Evolutionary conservation across 2,329 filamentous ascomycete genomes (phyloP).

Genomic region (Fusarium domesticum): DNA sequence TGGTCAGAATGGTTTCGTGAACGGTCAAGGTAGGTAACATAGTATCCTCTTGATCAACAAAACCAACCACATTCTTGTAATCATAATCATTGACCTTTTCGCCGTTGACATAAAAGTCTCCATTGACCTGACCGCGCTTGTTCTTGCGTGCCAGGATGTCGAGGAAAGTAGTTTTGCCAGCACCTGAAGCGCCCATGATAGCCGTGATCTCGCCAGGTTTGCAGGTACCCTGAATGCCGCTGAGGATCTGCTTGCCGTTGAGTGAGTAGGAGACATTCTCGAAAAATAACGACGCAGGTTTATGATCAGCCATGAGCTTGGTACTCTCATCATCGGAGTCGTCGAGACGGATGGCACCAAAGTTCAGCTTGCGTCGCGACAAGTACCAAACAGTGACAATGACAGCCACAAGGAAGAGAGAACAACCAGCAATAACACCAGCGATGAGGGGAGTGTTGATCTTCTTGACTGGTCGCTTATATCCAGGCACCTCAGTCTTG

Average conservation of each 20-base stretch:
- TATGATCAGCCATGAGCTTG: slow-evolving; percentile 88
- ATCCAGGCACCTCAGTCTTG: slow-evolving; percentile 88
- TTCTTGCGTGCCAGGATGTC: slow-evolving; percentile 97
- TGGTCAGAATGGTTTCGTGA: slow-evolving; percentile 95
- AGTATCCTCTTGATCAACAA: slow-evolving; percentile 97
- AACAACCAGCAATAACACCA: slow-evolving; percentile 81
- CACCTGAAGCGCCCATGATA: slow-evolving; percentile 97
- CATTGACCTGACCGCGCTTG: slow-evolving; percentile 75
- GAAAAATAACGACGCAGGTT: slow-evolving; percentile 83
- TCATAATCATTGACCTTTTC: slow-evolving; percentile 81
- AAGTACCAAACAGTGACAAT: slow-evolving; percentile 86
- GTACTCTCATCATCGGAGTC: slow-evolving; percentile 85
- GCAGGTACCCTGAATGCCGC: slow-evolving; percentile 78
- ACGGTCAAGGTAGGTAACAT: slow-evolving; percentile 95
- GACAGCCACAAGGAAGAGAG: slow-evolving; percentile 83
- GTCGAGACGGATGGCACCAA: slow-evolving; percentile 76
- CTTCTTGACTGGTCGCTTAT: slow-evolving; percentile 80
- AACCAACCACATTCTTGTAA: slow-evolving; percentile 89
- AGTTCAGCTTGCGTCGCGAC: slow-evolving; percentile 67
- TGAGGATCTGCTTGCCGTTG: slow-evolving; percentile 83
- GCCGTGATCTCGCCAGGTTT: slow-evolving; percentile 93
- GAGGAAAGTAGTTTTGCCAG: slow-evolving; percentile 94
- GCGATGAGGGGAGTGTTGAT: slow-evolving; percentile 98
- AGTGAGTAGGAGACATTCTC: slow-evolving; percentile 82
- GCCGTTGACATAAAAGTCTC: slow-evolving; percentile 90